Percentiles rank a stretch among this genome's conserved stretches.
Conservation (phyloP, 2,329 filamentous ascomycete species). For the Stachybotrys elegans region DNA sequence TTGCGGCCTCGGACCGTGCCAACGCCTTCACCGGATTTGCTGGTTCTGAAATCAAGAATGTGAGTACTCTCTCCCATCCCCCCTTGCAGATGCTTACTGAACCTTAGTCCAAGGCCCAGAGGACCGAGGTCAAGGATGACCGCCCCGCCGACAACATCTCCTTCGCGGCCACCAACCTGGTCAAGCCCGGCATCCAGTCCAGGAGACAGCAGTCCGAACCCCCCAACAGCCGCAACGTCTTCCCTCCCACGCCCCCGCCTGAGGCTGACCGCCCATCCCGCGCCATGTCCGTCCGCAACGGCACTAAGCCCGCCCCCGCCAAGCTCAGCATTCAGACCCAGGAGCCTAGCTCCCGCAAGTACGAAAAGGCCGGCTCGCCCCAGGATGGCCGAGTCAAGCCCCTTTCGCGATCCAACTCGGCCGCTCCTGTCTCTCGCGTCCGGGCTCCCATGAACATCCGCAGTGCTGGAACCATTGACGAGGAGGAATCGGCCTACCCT, state of each 20-base stretch:
- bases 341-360: conserved; percentile 43
- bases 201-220: conserved; percentile 83
- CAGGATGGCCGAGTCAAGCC: conserved; percentile 29
- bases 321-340: conserved; percentile 59
- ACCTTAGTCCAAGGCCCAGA: conserved; percentile 37
- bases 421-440: conserved; percentile 21
- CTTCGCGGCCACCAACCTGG: conserved; percentile 87
- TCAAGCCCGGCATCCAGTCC: conserved; percentile 77
- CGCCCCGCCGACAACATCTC: conserved; percentile 79
- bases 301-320: conserved; percentile 55
- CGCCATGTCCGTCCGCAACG: conserved; percentile 57
- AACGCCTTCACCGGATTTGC: conserved; percentile 81
- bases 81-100: conserved; percentile 9
- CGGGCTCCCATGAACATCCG: conserved; percentile 11
- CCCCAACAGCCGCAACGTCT: conserved; percentile 71
- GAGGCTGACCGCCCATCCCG: conserved; percentile 70
- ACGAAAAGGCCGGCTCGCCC: conserved; percentile 50
- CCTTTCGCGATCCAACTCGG: conserved; percentile 40
- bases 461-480: conserved; percentile 27
- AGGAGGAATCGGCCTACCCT: conserved; percentile 59
- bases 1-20: conserved; percentile 76
- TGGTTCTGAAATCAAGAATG: conserved; percentile 73
- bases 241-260: conserved; percentile 97
- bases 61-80: conserved; percentile 27
- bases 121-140: conserved; percentile 64